Evolutionary conservation across 495 filamentous ascomycete genomes (phyloP).

Genomic region (Amniculicola lignicola): DNA sequence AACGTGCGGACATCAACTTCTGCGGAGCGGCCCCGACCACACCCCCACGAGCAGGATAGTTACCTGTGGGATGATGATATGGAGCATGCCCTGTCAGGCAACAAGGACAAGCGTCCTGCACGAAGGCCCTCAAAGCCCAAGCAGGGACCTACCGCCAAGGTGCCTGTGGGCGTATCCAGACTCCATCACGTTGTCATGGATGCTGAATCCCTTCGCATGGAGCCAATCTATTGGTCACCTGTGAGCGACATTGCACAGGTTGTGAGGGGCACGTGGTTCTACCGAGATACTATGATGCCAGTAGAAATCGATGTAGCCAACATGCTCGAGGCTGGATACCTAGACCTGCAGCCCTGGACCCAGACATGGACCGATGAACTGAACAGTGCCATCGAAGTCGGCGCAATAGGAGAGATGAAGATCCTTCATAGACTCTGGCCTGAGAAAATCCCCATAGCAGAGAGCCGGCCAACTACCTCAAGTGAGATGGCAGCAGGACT

Average conservation of each 20-base stretch:
- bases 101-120: slow-evolving; percentile 16
- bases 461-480: slow-evolving; percentile 40
- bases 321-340: slow-evolving; percentile 83
- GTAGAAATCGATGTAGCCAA: slow-evolving; percentile 88
- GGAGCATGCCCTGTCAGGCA: slow-evolving; percentile 16
- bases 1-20: slow-evolving; percentile 12
- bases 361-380: slow-evolving; percentile 93
- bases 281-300: slow-evolving; percentile 87
- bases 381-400: slow-evolving; percentile 85
- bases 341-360: slow-evolving; percentile 82
- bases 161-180: slow-evolving; percentile 44
- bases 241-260: slow-evolving; percentile 83
- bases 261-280: slow-evolving; percentile 92
- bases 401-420: slow-evolving; percentile 86
- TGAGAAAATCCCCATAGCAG: slow-evolving; percentile 46
- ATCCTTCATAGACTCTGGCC: slow-evolving; percentile 79
- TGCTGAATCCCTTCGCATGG: slow-evolving; percentile 55
- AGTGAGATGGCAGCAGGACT: slow-evolving; percentile 20
- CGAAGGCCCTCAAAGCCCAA: slow-evolving; percentile 6
- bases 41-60: slow-evolving; percentile 37
- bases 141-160: slow-evolving; percentile 34
- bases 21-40: slow-evolving; percentile 18
- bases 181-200: slow-evolving; percentile 45
- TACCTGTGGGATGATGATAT: slow-evolving; percentile 44
- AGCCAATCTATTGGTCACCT: slow-evolving; percentile 98